These are phyloP conservation scores for Plasmopara viticola DNA, from an alignment of 352 stramenopile species.

Conservation along the genomic window DNA sequence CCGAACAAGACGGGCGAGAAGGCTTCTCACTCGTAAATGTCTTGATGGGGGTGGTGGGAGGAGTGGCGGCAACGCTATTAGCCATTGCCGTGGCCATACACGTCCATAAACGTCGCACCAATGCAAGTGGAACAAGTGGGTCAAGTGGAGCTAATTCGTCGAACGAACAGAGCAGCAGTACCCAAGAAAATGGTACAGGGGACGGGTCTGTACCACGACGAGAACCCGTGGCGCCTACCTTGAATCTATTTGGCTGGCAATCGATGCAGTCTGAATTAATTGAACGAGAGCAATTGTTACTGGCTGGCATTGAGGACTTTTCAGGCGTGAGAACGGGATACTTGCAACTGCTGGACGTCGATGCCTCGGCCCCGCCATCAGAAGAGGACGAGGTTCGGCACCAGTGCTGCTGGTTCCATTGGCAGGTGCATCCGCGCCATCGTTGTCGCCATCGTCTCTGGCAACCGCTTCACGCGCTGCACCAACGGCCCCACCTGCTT, in stretches of 20 bases:
- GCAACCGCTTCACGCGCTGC: background rate
- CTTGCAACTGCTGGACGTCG: slow-evolving; percentile 49
- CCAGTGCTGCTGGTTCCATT: slow-evolving; percentile 25
- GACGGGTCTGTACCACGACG: slow-evolving; percentile 11
- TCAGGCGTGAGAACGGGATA: slow-evolving; percentile 36
- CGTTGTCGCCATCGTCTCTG: slow-evolving; percentile 19
- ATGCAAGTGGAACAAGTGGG: slow-evolving; percentile 9
- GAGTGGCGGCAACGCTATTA: slow-evolving; percentile 25
- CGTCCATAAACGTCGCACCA: slow-evolving; percentile 14
- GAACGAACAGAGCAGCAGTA: slow-evolving; percentile 3
- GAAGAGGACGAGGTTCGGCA: slow-evolving; percentile 29
- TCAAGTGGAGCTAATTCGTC: background rate
- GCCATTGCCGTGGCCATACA: slow-evolving; percentile 27
- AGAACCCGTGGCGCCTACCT: slow-evolving; percentile 12
- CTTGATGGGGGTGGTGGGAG: slow-evolving; percentile 21
- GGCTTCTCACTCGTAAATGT: slow-evolving; percentile 10
- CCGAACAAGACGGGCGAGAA: slow-evolving; percentile 2
- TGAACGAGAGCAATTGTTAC: slow-evolving; percentile 39
- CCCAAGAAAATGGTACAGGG: slow-evolving; percentile 5
- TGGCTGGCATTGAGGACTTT: slow-evolving; percentile 37
- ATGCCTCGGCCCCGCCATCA: slow-evolving; percentile 24
- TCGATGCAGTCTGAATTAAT: slow-evolving; percentile 39
- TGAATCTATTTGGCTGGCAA: slow-evolving; percentile 54
- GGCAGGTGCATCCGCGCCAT: slow-evolving; percentile 32
- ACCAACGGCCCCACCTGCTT: slow-evolving; percentile 14